phyloP scores from a whole-genome alignment of 2,329 filamentous ascomycete genomes.

The Diaporthe australafricana region DNA sequence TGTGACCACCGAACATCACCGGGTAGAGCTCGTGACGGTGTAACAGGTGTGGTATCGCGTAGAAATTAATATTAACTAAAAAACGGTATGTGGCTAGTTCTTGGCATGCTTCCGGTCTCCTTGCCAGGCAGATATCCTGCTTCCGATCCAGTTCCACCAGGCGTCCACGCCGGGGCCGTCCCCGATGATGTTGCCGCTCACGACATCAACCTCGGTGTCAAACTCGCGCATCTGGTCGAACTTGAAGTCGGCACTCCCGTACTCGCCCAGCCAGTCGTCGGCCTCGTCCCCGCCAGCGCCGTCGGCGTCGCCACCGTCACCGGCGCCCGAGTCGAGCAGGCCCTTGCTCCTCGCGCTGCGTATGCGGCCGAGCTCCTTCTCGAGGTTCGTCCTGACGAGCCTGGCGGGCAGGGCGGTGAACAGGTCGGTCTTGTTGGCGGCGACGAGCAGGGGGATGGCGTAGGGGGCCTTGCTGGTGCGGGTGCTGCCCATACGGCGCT shows the following conservation, averaged over 20 bases:
- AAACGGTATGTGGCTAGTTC: not conserved
- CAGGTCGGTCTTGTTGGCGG: constrained; percentile 94
- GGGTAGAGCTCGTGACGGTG: not conserved
- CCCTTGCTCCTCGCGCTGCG: constrained; percentile 82
- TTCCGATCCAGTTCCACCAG: constrained; percentile 93
- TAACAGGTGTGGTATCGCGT: not conserved
- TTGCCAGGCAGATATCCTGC: constrained; percentile 67
- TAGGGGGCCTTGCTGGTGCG: constrained; percentile 62
- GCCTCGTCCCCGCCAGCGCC: constrained; percentile 76
- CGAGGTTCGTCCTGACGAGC: constrained; percentile 79
- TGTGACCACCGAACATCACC: not conserved
- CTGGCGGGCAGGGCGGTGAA: constrained; percentile 89
- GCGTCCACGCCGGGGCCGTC: constrained; percentile 78
- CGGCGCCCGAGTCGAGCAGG: constrained; percentile 84
- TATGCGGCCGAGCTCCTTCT: constrained; percentile 84
- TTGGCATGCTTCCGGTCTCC: constrained; percentile 23
- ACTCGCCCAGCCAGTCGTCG: constrained; percentile 87
- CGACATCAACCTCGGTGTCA: constrained; percentile 80
- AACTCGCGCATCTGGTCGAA: constrained; percentile 88
- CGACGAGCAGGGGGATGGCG: constrained; percentile 81
- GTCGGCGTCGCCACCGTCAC: constrained; percentile 63
- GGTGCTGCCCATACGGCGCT: constrained; percentile 67
- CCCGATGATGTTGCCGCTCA: constrained; percentile 77
- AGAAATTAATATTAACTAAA: constrained; percentile 7
- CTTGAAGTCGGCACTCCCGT: constrained; percentile 79